Evolutionary conservation across 1,139 yeast species (phyloP).

Genomic region (Lodderomyces oxycetoniae): DNA sequence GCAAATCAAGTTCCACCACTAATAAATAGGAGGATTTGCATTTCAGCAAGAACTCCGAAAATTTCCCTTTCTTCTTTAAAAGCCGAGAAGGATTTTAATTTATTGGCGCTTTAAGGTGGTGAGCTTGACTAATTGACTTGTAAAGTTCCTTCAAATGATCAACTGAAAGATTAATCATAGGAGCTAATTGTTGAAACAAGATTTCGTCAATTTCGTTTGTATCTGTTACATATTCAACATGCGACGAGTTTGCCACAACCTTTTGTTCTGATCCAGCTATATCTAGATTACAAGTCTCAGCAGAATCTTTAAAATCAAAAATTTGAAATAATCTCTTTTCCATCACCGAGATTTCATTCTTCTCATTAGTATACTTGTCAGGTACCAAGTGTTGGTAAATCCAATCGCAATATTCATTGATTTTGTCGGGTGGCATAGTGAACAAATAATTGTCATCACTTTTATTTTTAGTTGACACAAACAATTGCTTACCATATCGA

Average conservation of each 20-base stretch:
- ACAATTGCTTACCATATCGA: constrained; percentile 2
- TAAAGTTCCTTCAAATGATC: background rate
- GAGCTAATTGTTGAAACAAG: background rate
- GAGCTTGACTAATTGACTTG: background rate
- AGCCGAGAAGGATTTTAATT: too few species aligned
- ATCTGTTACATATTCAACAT: background rate
- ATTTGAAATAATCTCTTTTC: constrained; percentile 34
- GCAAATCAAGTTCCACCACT: too few species aligned
- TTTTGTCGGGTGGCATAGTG: constrained; percentile 37
- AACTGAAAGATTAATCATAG: background rate
- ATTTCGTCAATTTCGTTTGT: background rate
- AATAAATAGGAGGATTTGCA: too few species aligned
- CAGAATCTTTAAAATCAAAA: constrained; percentile 15
- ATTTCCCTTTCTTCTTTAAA: too few species aligned
- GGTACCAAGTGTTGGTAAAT: constrained; percentile 32
- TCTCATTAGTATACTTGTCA: constrained; percentile 15
- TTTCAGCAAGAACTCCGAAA: too few species aligned
- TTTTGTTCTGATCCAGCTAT: constrained; percentile 6
- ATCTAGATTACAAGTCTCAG: too few species aligned
- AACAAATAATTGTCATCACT: constrained; percentile 25
- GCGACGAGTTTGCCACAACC: too few species aligned
- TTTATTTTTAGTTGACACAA: constrained; percentile 12
- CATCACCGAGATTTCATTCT: constrained; percentile 23
- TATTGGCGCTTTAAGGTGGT: too few species aligned
- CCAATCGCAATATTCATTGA: constrained; percentile 39